Conservation (phyloP, 352 stramenopile species). For the Pythium folliculosum region DNA sequence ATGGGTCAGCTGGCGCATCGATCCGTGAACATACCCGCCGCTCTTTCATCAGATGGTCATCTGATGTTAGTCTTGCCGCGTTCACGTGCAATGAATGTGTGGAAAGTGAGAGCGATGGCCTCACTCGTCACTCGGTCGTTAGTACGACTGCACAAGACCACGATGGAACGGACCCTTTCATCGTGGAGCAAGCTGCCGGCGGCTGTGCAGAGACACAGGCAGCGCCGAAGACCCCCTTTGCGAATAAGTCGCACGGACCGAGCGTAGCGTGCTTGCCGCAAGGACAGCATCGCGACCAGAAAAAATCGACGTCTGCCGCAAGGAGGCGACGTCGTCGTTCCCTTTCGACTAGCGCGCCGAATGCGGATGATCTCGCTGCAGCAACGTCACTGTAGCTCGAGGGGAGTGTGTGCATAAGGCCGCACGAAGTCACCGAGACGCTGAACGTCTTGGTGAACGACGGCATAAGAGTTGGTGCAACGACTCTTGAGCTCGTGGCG, state of each 20-base stretch:
- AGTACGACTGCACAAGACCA: conserved; percentile 15
- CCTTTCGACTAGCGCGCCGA: conserved; percentile 7
- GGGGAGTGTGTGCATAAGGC: conserved; percentile 4
- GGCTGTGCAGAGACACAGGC: conserved; percentile 8
- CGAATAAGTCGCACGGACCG: conserved; percentile 2
- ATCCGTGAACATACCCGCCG: conserved; percentile 7
- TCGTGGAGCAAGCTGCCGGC: conserved; percentile 3
- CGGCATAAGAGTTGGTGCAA: conserved; percentile 4
- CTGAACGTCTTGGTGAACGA: conserved; percentile 14
- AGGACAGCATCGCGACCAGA: conserved; percentile 6
- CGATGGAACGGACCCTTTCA: not conserved
- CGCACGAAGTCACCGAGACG: conserved; percentile 16
- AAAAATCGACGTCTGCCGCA: conserved; percentile 12
- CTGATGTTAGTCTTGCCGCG: conserved; percentile 13
- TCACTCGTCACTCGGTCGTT: conserved; percentile 10
- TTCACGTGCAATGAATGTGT: conserved; percentile 6
- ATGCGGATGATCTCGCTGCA: conserved; percentile 11
- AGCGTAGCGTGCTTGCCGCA: conserved; percentile 1
- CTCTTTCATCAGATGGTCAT: conserved; percentile 13
- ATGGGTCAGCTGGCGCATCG: conserved; percentile 9
- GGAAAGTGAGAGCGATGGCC: conserved; percentile 7
- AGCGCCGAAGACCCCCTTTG: conserved; percentile 8
- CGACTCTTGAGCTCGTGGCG: conserved; percentile 9
- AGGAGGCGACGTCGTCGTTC: conserved; percentile 6
- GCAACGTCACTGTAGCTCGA: conserved; percentile 8